Evolutionary conservation across 1,139 yeast genomes (phyloP).

Genomic region (Scheffersomyces titani): DNA sequence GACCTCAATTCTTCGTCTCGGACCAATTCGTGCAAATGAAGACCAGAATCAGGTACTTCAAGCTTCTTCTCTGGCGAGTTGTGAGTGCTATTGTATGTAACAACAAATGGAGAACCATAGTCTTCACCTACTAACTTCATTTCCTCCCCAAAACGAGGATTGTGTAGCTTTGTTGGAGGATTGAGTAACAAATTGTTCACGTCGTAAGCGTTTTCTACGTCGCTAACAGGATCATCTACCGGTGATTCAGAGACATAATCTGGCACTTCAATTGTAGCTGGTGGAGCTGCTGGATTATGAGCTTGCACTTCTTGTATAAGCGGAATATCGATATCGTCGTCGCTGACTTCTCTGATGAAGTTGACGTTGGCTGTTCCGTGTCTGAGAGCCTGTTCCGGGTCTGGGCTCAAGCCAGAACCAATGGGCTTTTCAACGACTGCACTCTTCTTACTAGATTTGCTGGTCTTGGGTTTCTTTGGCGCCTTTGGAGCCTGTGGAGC

Average conservation of each 20-base stretch:
- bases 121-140: conserved; percentile 17
- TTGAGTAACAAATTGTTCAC: conserved; percentile 23
- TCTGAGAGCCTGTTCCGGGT: neutral
- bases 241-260: neutral
- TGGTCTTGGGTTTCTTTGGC: neutral
- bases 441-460: neutral
- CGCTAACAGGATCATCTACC: conserved; percentile 1
- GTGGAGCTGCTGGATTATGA: neutral
- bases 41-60: neutral
- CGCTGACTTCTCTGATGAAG: conserved; percentile 38
- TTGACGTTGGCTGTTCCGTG: conserved; percentile 20
- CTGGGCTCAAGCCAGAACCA: neutral
- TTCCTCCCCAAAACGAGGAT: conserved; percentile 31
- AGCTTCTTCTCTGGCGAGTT: neutral
- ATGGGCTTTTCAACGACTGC: neutral
- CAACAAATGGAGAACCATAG: conserved; percentile 40
- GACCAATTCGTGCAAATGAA: neutral
- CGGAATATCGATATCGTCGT: conserved; percentile 18
- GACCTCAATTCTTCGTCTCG: neutral
- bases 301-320: conserved; percentile 11
- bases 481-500: conserved; percentile 3
- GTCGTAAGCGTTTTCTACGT: conserved; percentile 20
- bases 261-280: neutral
- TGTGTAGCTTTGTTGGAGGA: conserved; percentile 29
- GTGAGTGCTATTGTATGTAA: conserved; percentile 16